phyloP scores from a whole-genome alignment of 2,329 filamentous ascomycete species.

The Aaosphaeria pasadenensis region DNA sequence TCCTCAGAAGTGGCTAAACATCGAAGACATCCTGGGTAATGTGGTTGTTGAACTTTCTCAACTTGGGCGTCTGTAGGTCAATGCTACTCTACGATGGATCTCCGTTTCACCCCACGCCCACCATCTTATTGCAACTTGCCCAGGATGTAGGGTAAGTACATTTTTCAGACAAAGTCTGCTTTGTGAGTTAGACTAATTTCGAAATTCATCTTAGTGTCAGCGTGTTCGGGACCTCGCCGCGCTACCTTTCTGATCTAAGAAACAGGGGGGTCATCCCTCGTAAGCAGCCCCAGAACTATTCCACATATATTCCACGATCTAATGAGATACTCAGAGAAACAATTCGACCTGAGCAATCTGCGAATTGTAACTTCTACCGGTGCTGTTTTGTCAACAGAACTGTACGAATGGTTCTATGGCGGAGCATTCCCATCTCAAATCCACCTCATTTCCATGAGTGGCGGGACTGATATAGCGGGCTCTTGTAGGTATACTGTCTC shows the following conservation, averaged over 20 bases:
- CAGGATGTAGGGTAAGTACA: background rate
- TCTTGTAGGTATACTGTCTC: background rate
- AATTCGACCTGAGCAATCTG: constrained; percentile 9
- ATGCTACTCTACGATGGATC: background rate
- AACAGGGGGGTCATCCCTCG: background rate
- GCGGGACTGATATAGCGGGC: background rate
- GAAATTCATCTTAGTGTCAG: background rate
- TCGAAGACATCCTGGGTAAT: background rate
- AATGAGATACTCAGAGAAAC: background rate
- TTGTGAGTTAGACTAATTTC: background rate
- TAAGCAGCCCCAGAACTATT: background rate
- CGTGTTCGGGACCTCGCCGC: background rate
- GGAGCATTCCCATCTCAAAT: constrained; percentile 14
- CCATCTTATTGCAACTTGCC: background rate
- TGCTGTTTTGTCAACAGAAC: constrained; percentile 41
- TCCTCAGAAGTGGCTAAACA: background rate
- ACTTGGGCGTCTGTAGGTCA: background rate
- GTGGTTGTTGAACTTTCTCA: background rate
- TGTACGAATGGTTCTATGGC: constrained; percentile 47
- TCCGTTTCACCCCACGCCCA: background rate
- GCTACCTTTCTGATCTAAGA: background rate
- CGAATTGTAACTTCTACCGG: constrained; percentile 47
- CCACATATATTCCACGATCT: too few species aligned
- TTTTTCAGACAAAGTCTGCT: background rate
- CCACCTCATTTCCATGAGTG: background rate